Percentiles rank a stretch among this genome's conserved stretches.
Evolutionary conservation across 164 flowering plant species (phyloP).

Genomic region (Umbilicus rupestris): DNA sequence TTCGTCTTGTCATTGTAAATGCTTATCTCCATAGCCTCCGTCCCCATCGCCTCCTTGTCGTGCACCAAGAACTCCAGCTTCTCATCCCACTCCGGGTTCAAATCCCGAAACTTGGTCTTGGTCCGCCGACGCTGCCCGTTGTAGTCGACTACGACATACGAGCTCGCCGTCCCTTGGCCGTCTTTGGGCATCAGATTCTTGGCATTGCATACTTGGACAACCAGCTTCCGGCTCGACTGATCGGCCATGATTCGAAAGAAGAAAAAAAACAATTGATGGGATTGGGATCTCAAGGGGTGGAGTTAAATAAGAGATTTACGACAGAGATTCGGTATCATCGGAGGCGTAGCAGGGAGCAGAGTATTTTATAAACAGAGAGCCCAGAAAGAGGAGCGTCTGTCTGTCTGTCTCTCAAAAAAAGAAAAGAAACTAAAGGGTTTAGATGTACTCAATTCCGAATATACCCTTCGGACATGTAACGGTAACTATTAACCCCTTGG

Average conservation of each 20-base stretch:
- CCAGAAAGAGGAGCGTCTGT: background rate
- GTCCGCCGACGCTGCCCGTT: conserved; percentile 84
- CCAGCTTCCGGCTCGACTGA: conserved; percentile 33
- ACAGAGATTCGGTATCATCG: background rate
- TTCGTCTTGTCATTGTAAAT: conserved; percentile 67
- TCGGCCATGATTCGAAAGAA: conserved; percentile 28
- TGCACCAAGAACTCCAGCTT: conserved; percentile 61
- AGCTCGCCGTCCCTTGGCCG: conserved; percentile 90
- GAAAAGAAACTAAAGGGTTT: background rate
- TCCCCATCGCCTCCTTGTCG: conserved; percentile 47
- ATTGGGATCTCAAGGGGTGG: background rate
- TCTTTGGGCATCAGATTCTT: conserved; percentile 91
- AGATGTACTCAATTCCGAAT: background rate
- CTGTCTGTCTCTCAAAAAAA: no score
- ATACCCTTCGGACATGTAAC: conserved; percentile 4
- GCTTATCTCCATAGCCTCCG: conserved; percentile 58
- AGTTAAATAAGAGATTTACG: background rate
- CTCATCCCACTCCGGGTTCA: conserved; percentile 93
- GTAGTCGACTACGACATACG: conserved; percentile 73
- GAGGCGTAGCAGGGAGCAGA: background rate
- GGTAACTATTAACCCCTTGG: conserved; percentile 7
- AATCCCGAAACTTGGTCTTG: conserved; percentile 58
- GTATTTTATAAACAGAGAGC: background rate
- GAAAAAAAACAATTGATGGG: background rate
- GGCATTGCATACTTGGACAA: conserved; percentile 70